Conservation (phyloP, 2,329 filamentous ascomycete genomes). For the Paraphaeosphaeria sporulosa region DNA sequence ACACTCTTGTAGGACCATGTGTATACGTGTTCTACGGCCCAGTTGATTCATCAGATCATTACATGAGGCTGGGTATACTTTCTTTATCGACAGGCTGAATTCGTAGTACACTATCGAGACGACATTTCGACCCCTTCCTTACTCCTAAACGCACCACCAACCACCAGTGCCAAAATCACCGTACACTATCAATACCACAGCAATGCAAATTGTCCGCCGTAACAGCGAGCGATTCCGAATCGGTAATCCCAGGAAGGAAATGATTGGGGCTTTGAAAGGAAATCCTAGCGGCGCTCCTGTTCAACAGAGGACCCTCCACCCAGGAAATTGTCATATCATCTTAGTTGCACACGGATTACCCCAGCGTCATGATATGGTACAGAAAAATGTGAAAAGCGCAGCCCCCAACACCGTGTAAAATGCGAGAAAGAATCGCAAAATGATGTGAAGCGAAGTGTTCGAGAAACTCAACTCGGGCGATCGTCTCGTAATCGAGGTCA, state of each 20-base stretch:
- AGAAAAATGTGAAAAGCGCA: constrained; percentile 2
- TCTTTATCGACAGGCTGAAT: constrained; percentile 10
- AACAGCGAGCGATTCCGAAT: neutral
- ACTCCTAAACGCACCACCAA: neutral
- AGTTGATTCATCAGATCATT: neutral
- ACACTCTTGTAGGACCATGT: neutral
- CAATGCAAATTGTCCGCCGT: neutral
- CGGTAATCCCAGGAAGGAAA: neutral
- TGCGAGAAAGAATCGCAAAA: constrained; percentile 10
- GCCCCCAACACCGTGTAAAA: constrained; percentile 7
- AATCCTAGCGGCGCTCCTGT: neutral
- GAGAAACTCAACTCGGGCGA: neutral
- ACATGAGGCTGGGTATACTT: neutral
- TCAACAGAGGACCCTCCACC: neutral
- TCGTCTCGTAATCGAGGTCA: constrained; percentile 20
- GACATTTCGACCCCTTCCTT: neutral
- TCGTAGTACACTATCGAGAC: neutral
- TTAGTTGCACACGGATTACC: constrained; percentile 5
- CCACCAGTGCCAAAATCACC: neutral
- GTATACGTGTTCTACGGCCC: neutral
- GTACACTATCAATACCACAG: neutral
- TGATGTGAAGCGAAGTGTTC: neutral
- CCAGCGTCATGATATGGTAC: constrained; percentile 15
- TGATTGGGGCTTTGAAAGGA: neutral
- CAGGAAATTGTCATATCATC: constrained; percentile 7